phyloP scores from a whole-genome alignment of 2,329 filamentous ascomycete genomes.

The Raffaelea deltoideospora region DNA sequence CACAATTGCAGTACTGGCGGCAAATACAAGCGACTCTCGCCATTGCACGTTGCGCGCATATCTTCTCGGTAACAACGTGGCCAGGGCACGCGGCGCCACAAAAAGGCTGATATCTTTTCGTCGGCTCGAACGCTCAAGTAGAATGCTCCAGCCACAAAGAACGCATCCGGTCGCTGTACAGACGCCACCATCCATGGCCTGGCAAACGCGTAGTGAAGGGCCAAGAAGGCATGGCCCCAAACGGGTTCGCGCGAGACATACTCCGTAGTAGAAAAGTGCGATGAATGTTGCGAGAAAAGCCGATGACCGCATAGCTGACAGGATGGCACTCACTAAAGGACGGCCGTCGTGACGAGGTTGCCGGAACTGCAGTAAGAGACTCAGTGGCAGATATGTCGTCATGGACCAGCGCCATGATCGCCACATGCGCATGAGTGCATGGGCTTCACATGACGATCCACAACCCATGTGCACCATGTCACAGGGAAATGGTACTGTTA shows the following conservation, averaged over 20 bases:
- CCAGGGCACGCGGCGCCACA: slow-evolving; percentile 63
- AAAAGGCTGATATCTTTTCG: slow-evolving; percentile 67
- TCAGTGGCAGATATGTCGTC: slow-evolving; percentile 62
- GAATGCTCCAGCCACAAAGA: slow-evolving; percentile 68
- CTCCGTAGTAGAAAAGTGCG: slow-evolving; percentile 67
- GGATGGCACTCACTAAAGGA: slow-evolving; percentile 22
- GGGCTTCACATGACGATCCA: slow-evolving; percentile 58
- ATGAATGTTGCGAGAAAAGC: slow-evolving; percentile 68
- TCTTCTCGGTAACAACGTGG: slow-evolving; percentile 55
- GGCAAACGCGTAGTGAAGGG: slow-evolving; percentile 27
- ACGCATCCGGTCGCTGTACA: slow-evolving; percentile 59
- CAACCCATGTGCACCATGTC: slow-evolving; percentile 71
- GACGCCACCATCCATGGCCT: slow-evolving; percentile 43
- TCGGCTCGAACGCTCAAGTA: slow-evolving; percentile 51
- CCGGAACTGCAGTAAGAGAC: slow-evolving; percentile 46
- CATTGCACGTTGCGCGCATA: slow-evolving; percentile 50
- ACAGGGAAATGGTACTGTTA: slow-evolving; percentile 61
- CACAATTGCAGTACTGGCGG: slow-evolving; percentile 53
- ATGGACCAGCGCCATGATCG: slow-evolving; percentile 61
- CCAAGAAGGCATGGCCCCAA: slow-evolving; percentile 55
- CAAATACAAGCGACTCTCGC: slow-evolving; percentile 52
- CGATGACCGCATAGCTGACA: slow-evolving; percentile 54
- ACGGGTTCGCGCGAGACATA: slow-evolving; percentile 62
- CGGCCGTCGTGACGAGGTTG: slow-evolving; percentile 29
- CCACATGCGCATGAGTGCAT: slow-evolving; percentile 52